Conservation (phyloP, 768 basidiomycete species). For the Lactarius quietus region DNA sequence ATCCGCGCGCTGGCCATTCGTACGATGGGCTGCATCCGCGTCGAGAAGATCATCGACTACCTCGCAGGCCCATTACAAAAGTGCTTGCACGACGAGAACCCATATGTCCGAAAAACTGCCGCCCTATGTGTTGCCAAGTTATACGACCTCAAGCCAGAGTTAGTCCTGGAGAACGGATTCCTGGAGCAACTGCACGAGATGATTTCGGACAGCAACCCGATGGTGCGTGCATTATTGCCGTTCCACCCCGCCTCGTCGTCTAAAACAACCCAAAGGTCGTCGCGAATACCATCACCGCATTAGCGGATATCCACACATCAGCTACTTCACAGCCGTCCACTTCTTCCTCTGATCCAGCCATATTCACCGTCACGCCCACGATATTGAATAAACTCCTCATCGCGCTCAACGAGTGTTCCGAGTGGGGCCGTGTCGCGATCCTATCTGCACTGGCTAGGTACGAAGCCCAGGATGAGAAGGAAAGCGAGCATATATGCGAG, state of each 20-base stretch:
- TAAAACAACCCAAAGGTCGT: slow-evolving; percentile 70
- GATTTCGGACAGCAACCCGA: slow-evolving; percentile 94
- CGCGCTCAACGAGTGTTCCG: slow-evolving; percentile 95
- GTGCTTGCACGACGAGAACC: slow-evolving; percentile 91
- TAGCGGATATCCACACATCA: slow-evolving; percentile 86
- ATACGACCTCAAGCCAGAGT: slow-evolving; percentile 93
- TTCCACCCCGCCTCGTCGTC: neutral
- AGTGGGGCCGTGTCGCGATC: slow-evolving; percentile 97
- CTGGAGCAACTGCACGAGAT: slow-evolving; percentile 85
- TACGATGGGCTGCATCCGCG: slow-evolving; percentile 95
- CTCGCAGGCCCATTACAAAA: slow-evolving; percentile 93
- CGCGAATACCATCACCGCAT: slow-evolving; percentile 90
- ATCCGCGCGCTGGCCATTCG: slow-evolving; percentile 95
- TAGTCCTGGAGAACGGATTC: slow-evolving; percentile 95
- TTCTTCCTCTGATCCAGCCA: slow-evolving; percentile 54
- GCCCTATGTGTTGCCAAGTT: slow-evolving; percentile 96
- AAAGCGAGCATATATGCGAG: slow-evolving; percentile 98
- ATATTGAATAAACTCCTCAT: slow-evolving; percentile 89
- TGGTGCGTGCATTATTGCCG: slow-evolving; percentile 54
- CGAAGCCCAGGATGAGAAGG: slow-evolving; percentile 79
- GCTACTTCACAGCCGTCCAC: slow-evolving; percentile 54
- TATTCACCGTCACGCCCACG: slow-evolving; percentile 79
- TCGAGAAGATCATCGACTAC: slow-evolving; percentile 99
- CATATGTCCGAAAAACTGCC: slow-evolving; percentile 97
- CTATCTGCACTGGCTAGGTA: slow-evolving; percentile 85